phyloP scores from a whole-genome alignment of 139 green algal species.

The Tetradesmus obliquus region DNA sequence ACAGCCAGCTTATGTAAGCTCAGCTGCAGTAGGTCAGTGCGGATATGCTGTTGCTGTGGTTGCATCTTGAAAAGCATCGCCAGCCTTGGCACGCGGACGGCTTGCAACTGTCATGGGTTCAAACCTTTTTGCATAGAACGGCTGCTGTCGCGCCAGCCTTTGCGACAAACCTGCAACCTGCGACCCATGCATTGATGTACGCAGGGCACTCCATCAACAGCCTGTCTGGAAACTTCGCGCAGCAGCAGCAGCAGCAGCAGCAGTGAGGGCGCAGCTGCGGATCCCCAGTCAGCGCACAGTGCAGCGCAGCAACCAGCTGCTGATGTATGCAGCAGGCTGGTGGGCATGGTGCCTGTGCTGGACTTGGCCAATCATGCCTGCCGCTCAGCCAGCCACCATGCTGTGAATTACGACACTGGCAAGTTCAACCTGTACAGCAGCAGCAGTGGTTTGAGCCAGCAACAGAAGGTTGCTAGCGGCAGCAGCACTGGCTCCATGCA shows the following conservation, averaged over 20 bases:
- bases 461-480: neutral
- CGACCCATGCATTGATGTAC: neutral
- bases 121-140: too few species aligned
- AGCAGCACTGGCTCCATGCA: neutral
- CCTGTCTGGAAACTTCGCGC: neutral
- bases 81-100: too few species aligned
- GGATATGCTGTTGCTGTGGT: too few species aligned
- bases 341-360: constrained; percentile 55
- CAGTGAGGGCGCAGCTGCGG: neutral
- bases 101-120: too few species aligned
- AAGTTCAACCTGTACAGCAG: neutral
- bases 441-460: neutral
- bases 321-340: neutral
- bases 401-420: neutral
- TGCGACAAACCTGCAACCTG: too few species aligned
- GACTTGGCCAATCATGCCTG: constrained; percentile 56
- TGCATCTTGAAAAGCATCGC: too few species aligned
- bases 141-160: too few species aligned
- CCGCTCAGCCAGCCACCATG: neutral
- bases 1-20: neutral
- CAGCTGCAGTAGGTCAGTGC: neutral
- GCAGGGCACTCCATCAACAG: neutral
- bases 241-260: neutral
- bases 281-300: neutral
- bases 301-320: neutral